Evolutionary conservation across 495 filamentous ascomycete genomes (phyloP).

Genomic region (Cairneyella variabilis): DNA sequence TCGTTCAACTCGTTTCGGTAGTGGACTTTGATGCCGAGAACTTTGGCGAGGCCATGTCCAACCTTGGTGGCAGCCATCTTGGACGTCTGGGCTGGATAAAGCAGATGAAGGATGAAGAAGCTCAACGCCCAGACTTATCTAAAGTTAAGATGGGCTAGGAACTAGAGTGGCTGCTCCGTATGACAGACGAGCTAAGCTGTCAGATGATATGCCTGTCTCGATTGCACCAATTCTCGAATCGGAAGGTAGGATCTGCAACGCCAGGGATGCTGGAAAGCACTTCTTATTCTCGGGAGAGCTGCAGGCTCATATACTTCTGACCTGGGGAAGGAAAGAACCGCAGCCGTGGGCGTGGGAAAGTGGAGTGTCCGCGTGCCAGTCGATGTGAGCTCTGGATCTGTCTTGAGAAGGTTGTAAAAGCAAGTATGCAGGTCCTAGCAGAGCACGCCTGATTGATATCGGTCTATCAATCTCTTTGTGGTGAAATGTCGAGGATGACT

Average conservation of each 20-base stretch:
- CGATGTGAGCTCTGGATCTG: not conserved
- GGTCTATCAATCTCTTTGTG: not conserved
- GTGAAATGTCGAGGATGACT: not conserved
- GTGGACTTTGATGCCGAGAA: constrained; percentile 81
- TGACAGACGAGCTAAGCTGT: no score
- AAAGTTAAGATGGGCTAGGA: no score
- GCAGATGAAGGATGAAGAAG: no score
- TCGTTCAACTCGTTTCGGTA: constrained; percentile 48
- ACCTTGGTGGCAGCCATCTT: constrained; percentile 44
- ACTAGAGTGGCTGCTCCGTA: no score
- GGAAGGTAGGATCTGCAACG: no score
- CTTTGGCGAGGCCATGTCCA: constrained; percentile 72
- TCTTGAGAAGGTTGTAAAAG: not conserved
- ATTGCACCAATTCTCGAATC: no score
- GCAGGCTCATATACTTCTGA: constrained; percentile 17
- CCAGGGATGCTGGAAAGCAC: constrained; percentile 12
- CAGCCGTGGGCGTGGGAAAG: constrained; percentile 11
- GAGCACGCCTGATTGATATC: not conserved
- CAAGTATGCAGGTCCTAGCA: not conserved
- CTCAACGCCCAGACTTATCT: no score
- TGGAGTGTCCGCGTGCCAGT: not conserved
- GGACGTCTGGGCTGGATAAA: not conserved
- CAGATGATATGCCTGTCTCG: not conserved
- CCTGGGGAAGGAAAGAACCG: constrained; percentile 5
- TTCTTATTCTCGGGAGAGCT: not conserved